Percentiles rank a stretch among this genome's conserved stretches.
phyloP scores from a whole-genome alignment of 495 filamentous ascomycete species.

The Bacidia rubella region DNA sequence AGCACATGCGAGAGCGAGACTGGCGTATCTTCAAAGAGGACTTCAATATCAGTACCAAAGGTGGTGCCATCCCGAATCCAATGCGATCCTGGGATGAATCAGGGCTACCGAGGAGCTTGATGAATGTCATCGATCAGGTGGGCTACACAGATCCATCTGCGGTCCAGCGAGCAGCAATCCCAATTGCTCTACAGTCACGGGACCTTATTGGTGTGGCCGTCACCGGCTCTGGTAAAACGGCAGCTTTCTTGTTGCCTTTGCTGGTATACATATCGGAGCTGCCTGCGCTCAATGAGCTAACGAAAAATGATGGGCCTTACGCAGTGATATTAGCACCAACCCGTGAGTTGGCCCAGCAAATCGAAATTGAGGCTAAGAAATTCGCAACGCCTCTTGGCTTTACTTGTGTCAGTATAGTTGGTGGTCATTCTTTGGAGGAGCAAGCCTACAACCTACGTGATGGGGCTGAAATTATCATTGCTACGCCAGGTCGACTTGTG shows the following conservation, averaged over 20 bases:
- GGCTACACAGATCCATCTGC: slow-evolving; percentile 90
- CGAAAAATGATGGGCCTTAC: slow-evolving; percentile 93
- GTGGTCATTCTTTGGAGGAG: slow-evolving; percentile 90
- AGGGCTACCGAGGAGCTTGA: slow-evolving; percentile 58
- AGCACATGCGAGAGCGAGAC: slow-evolving; percentile 94
- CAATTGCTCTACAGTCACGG: slow-evolving; percentile 82
- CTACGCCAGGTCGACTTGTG: slow-evolving; percentile 90
- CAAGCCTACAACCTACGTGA: slow-evolving; percentile 88
- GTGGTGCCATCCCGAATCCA: slow-evolving; percentile 80
- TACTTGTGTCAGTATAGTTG: slow-evolving; percentile 92
- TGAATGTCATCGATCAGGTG: slow-evolving; percentile 72
- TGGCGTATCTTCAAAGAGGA: slow-evolving; percentile 99
- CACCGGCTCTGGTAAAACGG: slow-evolving; percentile 97
- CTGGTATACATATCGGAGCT: slow-evolving; percentile 95
- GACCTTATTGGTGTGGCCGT: slow-evolving; percentile 97
- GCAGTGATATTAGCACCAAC: slow-evolving; percentile 93
- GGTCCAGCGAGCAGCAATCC: slow-evolving; percentile 88
- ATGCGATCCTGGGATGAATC: slow-evolving; percentile 95
- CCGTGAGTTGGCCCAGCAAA: slow-evolving; percentile 97
- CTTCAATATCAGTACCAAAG: slow-evolving; percentile 91
- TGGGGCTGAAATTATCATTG: slow-evolving; percentile 96
- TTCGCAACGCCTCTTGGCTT: slow-evolving; percentile 87
- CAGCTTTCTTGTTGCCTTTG: slow-evolving; percentile 83
- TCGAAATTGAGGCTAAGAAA: slow-evolving; percentile 87
- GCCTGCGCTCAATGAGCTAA: slow-evolving; percentile 69